A percentile compares a stretch with the other conserved stretches of the same genome.
Evolutionary conservation across 495 filamentous ascomycete species (phyloP).

Genomic region (Xylaria nigripes): DNA sequence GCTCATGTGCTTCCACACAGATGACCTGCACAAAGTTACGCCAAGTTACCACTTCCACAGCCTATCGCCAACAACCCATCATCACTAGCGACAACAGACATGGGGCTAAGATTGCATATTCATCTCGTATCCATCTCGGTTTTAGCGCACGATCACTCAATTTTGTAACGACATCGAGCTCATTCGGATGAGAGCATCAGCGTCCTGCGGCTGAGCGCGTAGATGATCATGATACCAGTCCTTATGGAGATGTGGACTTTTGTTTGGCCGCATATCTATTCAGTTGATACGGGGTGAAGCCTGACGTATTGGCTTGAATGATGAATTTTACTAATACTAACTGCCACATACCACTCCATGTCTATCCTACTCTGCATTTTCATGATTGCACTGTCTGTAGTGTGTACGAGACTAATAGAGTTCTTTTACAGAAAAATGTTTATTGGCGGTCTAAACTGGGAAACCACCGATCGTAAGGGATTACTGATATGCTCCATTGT

Average conservation of each 20-base stretch:
- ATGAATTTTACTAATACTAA: conserved; percentile 4
- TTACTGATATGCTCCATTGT: neutral
- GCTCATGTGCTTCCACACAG: conserved; percentile 14
- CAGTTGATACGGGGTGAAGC: neutral
- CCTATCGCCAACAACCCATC: neutral
- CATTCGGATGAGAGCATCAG: neutral
- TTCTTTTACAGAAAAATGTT: conserved; percentile 81
- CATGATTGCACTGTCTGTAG: conserved; percentile 4
- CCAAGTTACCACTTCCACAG: neutral
- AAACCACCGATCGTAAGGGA: conserved; percentile 91
- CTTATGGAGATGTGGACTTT: conserved; percentile 2
- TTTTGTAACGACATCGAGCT: conserved; percentile 2
- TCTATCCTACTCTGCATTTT: neutral
- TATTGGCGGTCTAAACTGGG: conserved; percentile 97
- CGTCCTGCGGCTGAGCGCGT: conserved; percentile 11
- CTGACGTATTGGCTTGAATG: conserved; percentile 15
- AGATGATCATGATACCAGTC: conserved; percentile 13
- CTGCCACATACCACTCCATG: neutral
- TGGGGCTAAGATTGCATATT: conserved; percentile 14
- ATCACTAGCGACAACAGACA: conserved; percentile 4
- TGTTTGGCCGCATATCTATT: conserved; percentile 1
- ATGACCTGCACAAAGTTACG: conserved; percentile 14
- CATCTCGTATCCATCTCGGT: conserved; percentile 3
- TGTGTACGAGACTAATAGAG: conserved; percentile 25
- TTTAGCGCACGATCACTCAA: neutral